Percentiles rank a stretch among this genome's conserved stretches.
phyloP scores from a whole-genome alignment of 371 early-diverging fungal species.

The Mucor saturninus region DNA sequence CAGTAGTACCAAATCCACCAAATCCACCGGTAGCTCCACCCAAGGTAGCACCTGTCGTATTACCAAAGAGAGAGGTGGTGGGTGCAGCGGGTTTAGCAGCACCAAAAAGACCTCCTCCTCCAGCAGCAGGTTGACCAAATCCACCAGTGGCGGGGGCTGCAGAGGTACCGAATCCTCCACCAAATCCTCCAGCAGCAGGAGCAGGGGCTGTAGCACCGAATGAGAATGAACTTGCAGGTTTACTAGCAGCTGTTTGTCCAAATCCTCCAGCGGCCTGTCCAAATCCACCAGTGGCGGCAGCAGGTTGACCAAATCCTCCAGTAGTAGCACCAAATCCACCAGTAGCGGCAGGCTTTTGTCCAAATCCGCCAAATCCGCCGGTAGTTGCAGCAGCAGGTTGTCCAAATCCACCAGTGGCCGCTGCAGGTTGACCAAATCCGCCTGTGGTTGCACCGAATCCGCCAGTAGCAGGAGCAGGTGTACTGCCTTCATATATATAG shows the following conservation, averaged over 20 bases:
- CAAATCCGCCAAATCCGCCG: slow-evolving; percentile 33
- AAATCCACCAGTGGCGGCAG: slow-evolving; percentile 35
- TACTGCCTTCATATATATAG: slow-evolving; percentile 9
- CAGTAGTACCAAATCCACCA: slow-evolving; percentile 38
- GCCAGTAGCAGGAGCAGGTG: slow-evolving; percentile 26
- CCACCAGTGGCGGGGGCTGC: slow-evolving; percentile 26
- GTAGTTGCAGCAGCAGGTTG: slow-evolving; percentile 29
- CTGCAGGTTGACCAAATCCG: slow-evolving; percentile 50
- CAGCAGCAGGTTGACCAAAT: slow-evolving; percentile 26
- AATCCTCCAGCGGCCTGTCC: slow-evolving; percentile 43
- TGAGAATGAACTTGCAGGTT: slow-evolving; percentile 51
- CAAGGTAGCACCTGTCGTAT: slow-evolving; percentile 34
- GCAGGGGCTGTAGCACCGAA: slow-evolving; percentile 37
- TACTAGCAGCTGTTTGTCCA: slow-evolving; percentile 40
- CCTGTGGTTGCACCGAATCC: slow-evolving; percentile 19
- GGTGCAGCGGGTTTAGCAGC: slow-evolving; percentile 55
- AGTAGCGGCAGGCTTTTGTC: slow-evolving; percentile 42
- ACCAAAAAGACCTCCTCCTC: slow-evolving; percentile 61
- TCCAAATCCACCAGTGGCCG: slow-evolving; percentile 37
- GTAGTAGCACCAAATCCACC: slow-evolving; percentile 29
- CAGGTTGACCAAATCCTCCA: slow-evolving; percentile 50
- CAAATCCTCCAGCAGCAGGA: not conserved
- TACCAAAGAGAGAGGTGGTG: slow-evolving; percentile 56
- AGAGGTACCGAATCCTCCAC: slow-evolving; percentile 15
- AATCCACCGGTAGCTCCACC: slow-evolving; percentile 45